These are phyloP conservation scores for Irpex rosettiformis DNA, from an alignment of 1,284 basidiomycete species.

Conservation along the genomic window DNA sequence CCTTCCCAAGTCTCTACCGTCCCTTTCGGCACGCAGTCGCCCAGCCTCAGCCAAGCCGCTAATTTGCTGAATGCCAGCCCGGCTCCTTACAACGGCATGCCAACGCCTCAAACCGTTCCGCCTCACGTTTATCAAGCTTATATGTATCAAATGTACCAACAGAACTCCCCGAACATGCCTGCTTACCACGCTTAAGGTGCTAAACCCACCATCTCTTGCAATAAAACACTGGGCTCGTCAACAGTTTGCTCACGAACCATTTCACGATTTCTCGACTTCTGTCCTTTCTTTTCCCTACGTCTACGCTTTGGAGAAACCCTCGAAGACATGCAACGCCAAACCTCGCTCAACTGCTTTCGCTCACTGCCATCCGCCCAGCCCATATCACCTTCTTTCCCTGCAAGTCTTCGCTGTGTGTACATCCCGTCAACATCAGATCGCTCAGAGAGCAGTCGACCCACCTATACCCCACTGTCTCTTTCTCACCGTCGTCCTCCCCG, in stretches of 20 bases:
- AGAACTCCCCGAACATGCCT: conserved; percentile 68
- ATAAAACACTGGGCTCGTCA: conserved; percentile 4
- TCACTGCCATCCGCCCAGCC: conserved; percentile 6
- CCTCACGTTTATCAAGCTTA: conserved; percentile 76
- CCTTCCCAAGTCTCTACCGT: conserved; percentile 37
- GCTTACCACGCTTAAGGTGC: conserved; percentile 63
- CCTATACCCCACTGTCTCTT: not conserved
- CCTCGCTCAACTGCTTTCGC: conserved; percentile 14
- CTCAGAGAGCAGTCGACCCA: conserved; percentile 5
- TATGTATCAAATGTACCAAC: conserved; percentile 79
- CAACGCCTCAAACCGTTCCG: conserved; percentile 53
- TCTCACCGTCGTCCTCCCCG: not conserved
- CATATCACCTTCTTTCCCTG: not conserved
- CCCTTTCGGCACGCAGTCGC: conserved; percentile 59
- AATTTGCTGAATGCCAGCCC: conserved; percentile 60
- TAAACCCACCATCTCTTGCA: conserved; percentile 7
- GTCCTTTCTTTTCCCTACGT: not conserved
- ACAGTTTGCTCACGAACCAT: conserved; percentile 9
- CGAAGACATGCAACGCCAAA: conserved; percentile 9
- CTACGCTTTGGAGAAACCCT: conserved; percentile 11
- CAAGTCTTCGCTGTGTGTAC: conserved; percentile 2
- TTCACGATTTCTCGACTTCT: conserved; percentile 10
- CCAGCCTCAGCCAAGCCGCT: conserved; percentile 52
- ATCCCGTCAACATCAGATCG: not conserved
- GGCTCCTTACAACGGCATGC: conserved; percentile 51